Evolutionary conservation across 164 flowering plant genomes (phyloP).

Genomic region (grape (Vitis vinifera)): DNA sequence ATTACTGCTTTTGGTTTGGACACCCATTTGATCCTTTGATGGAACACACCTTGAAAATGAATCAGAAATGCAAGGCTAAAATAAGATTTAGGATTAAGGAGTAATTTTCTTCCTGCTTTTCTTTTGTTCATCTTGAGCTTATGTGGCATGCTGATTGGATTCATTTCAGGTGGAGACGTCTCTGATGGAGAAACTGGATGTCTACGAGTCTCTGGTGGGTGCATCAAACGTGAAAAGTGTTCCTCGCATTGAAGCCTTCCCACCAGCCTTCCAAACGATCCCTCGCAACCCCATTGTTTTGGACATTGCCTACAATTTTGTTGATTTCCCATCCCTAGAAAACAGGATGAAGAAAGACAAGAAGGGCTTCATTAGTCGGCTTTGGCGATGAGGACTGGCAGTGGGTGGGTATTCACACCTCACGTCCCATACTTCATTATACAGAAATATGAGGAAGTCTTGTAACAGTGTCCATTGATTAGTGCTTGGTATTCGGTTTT

Average conservation of each 20-base stretch:
- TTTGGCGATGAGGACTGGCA: slow-evolving; percentile 61
- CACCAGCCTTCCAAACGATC: slow-evolving; percentile 81
- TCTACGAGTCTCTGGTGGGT: slow-evolving; percentile 80
- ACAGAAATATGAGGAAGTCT: slow-evolving; percentile 1
- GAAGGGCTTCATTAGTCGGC: slow-evolving; percentile 82
- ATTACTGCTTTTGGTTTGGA: too few species aligned
- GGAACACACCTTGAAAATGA: too few species aligned
- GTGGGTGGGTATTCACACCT: background rate
- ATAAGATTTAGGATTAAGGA: background rate
- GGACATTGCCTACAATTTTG: slow-evolving; percentile 73
- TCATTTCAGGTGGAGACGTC: slow-evolving; percentile 59
- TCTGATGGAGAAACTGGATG: slow-evolving; percentile 80
- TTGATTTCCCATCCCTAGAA: slow-evolving; percentile 94
- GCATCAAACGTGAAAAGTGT: slow-evolving; percentile 51
- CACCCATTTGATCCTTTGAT: too few species aligned
- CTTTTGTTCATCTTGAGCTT: background rate
- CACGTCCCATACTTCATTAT: background rate
- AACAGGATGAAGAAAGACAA: slow-evolving; percentile 88
- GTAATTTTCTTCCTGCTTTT: background rate
- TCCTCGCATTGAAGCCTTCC: slow-evolving; percentile 72
- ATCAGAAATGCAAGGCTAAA: too few species aligned
- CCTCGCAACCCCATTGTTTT: slow-evolving; percentile 89
- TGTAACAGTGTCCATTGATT: background rate
- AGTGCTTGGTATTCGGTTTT: too few species aligned
- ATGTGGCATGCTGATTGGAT: slow-evolving; percentile 9